A percentile compares a stretch with the other conserved stretches of the same genome.
Conservation (phyloP, 2,329 filamentous ascomycete genomes). For the Xylariaceae sp. region DNA sequence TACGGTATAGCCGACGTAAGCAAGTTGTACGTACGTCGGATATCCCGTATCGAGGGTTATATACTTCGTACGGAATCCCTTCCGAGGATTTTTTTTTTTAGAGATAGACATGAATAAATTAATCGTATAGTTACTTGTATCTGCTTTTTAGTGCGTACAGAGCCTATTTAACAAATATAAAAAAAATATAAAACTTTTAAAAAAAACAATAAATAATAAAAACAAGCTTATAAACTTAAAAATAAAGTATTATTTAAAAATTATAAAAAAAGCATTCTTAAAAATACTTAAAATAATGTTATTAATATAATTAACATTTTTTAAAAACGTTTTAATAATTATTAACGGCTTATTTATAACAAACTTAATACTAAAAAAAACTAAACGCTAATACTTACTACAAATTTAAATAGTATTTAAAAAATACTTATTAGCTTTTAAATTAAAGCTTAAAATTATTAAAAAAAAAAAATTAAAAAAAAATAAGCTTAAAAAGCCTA, state of each 20-base stretch:
- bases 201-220: background rate
- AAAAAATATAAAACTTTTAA: background rate
- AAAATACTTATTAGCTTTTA: background rate
- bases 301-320: no score
- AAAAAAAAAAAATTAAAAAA: conserved; percentile 2
- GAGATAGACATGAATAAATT: no score
- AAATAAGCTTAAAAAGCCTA: background rate
- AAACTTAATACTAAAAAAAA: background rate
- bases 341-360: no score
- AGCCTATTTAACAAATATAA: no score
- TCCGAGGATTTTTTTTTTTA: no score
- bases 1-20: no score
- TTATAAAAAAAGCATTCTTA: background rate
- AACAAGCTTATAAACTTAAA: background rate
- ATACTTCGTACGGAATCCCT: no score
- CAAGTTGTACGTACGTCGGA: no score
- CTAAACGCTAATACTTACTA: background rate
- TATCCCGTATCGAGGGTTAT: no score
- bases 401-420: background rate
- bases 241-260: background rate
- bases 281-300: background rate
- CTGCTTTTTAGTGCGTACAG: no score
- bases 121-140: no score
- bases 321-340: no score
- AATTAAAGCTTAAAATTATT: background rate